Base-by-base conservation (phyloP, 2,329 filamentous ascomycete species). In the Neofusicoccum ribis region DNA sequence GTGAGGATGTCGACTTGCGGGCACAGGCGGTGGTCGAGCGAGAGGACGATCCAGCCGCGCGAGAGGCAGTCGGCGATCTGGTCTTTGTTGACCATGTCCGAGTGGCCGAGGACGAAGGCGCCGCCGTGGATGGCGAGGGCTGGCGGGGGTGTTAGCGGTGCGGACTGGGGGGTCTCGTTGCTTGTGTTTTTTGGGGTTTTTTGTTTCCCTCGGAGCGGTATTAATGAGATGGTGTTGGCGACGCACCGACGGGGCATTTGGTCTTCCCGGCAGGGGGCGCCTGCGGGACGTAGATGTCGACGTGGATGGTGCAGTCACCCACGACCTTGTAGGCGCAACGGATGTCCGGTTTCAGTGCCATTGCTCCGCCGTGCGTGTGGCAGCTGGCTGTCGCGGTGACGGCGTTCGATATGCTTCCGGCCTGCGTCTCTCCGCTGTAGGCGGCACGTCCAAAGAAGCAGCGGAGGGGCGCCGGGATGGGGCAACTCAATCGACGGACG, bases 41-140 rank as follows among this genome's bases (percentile, higher is more conserved):
- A 66, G 2, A 59, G 4, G 39, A 14, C 9, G 17, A 11, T 71
- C 70, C 20, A 70, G 50, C 66, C 70, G 70, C 67, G 67, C 65
- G 52, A 36, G 3, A 65, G 62, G 17, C 65, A 67, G 50, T 68
- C 66, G 11, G 67, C 54, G 51, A 68, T 67, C 37, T 73, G 71
- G 27, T 65, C 67, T 9, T 47, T 37, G 37, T 60, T 62, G 43
- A 67, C 63, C 67, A 68, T 68, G 31, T 31, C 46, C 5, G 64
- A 61, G 49, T 56, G 51, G 51, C 62, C 78, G 31, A 80, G 76
- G 76, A 80, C 79, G 69, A 80, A 81, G 23, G 77, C 79, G n/a
- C 79, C 79, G 50, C 78, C 79, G 70, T 81, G 79, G 58, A 81
- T 80, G 63, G 78, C 70, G 66, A 81, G 80, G 50, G 79, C 78